Percentiles rank a stretch among this genome's conserved stretches.
Evolutionary conservation across 306 rosid species (phyloP).

Genomic region (Cucurbita moschata): DNA sequence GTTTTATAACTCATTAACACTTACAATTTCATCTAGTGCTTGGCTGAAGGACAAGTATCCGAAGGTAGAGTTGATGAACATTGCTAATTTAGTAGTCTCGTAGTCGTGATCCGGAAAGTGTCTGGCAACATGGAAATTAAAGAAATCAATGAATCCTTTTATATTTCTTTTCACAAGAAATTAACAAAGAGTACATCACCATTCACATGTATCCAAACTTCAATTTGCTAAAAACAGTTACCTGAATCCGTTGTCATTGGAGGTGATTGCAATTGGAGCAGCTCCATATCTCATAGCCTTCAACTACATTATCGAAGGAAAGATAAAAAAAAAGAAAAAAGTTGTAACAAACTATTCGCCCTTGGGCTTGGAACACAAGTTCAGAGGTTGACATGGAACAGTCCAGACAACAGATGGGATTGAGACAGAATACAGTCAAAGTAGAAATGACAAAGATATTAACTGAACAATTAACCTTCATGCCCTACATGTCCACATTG

Average conservation of each 20-base stretch:
- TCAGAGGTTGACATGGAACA: neutral
- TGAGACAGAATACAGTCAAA: neutral
- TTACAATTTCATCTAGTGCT: constrained; percentile 65
- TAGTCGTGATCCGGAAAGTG: constrained; percentile 27
- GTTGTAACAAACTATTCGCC: neutral
- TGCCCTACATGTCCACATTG: neutral
- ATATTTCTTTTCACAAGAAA: neutral
- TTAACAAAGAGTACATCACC: neutral
- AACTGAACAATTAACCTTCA: neutral
- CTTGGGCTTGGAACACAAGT: neutral
- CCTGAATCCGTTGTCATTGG: constrained; percentile 27
- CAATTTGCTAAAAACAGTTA: constrained; percentile 5
- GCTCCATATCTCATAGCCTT: constrained; percentile 81
- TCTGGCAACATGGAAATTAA: constrained; percentile 14
- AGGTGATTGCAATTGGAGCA: constrained; percentile 40
- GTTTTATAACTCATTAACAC: constrained; percentile 14
- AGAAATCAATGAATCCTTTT: neutral
- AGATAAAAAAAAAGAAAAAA: neutral
- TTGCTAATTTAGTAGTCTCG: constrained; percentile 36
- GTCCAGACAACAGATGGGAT: neutral
- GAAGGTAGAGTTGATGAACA: constrained; percentile 44
- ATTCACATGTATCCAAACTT: neutral
- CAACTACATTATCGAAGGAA: constrained; percentile 29
- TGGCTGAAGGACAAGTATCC: constrained; percentile 39
- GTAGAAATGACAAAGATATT: neutral